Conservation (phyloP, 2,329 filamentous ascomycete genomes). For the Phaeophleospora eucalypticola region DNA sequence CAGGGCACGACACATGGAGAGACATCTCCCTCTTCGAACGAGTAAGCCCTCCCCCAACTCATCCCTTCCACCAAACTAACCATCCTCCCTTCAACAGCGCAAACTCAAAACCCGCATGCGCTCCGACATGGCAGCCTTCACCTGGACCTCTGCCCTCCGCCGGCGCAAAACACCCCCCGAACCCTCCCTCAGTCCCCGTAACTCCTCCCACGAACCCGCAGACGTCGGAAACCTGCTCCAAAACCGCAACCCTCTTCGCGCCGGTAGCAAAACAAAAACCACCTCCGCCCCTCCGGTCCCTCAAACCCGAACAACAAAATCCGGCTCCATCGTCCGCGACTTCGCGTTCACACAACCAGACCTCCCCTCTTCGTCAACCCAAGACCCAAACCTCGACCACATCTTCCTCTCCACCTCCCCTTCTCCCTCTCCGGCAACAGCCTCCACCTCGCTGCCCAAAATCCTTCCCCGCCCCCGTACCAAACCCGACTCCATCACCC, state of each 20-base stretch:
- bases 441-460: no score
- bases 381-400: not conserved
- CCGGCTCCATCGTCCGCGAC: not conserved
- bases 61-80: no score
- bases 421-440: not conserved
- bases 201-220: not conserved
- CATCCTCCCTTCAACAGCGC: not conserved
- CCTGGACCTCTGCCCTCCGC: not conserved
- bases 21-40: not conserved
- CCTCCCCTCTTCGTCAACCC: not conserved
- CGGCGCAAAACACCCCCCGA: not conserved
- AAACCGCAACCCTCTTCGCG: not conserved
- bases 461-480: no score
- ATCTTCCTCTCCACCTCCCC: not conserved
- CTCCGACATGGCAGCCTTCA: not conserved
- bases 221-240: not conserved
- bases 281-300: not conserved
- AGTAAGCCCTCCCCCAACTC: no score
- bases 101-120: not conserved
- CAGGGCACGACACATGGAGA: slow-evolving; percentile 1
- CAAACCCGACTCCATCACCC: no score
- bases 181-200: not conserved
- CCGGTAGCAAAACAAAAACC: no score
- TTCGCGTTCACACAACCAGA: not conserved
- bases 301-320: not conserved